These are phyloP conservation scores for Zygosaccharomyces gambellarensis DNA, from an alignment of 805 yeast genomes.

Conservation along the genomic window DNA sequence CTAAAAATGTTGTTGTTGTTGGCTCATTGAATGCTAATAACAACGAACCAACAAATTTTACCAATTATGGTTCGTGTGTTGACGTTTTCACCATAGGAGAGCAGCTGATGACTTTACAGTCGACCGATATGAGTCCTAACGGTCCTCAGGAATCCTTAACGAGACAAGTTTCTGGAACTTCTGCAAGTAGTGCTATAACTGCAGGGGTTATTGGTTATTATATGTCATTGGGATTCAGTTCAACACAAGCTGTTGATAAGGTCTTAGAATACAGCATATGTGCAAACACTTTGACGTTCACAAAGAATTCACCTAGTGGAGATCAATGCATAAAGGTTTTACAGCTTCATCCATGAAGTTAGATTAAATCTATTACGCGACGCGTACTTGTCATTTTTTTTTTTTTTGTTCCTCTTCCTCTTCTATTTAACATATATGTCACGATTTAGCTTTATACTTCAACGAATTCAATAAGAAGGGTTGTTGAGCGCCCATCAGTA, in stretches of 20 bases:
- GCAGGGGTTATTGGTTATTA: slow-evolving; percentile 44
- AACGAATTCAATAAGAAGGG: neutral
- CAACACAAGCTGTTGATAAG: slow-evolving; percentile 33
- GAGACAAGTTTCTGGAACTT: slow-evolving; percentile 43
- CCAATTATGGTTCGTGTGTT: slow-evolving; percentile 50
- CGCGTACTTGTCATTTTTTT: neutral
- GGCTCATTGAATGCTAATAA: slow-evolving; percentile 9
- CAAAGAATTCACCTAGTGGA: slow-evolving; percentile 1
- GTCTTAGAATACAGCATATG: slow-evolving; percentile 7
- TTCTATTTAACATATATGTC: neutral
- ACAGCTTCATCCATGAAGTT: slow-evolving; percentile 6
- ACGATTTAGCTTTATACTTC: neutral
- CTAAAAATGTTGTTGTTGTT: slow-evolving; percentile 9
- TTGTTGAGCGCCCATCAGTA: no score
- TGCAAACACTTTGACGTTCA: neutral
- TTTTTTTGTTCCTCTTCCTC: no score
- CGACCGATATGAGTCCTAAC: slow-evolving; percentile 24
- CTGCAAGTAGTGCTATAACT: slow-evolving; percentile 44
- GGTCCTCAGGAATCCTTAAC: slow-evolving; percentile 27
- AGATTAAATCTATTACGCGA: neutral
- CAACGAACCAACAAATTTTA: slow-evolving; percentile 18
- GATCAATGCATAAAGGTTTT: slow-evolving; percentile 4
- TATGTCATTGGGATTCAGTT: slow-evolving; percentile 40
- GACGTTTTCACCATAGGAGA: slow-evolving; percentile 50
- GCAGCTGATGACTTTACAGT: slow-evolving; percentile 35